Conservation (phyloP, 139 green algal genomes). For the Yamagishiella unicocca region DNA sequence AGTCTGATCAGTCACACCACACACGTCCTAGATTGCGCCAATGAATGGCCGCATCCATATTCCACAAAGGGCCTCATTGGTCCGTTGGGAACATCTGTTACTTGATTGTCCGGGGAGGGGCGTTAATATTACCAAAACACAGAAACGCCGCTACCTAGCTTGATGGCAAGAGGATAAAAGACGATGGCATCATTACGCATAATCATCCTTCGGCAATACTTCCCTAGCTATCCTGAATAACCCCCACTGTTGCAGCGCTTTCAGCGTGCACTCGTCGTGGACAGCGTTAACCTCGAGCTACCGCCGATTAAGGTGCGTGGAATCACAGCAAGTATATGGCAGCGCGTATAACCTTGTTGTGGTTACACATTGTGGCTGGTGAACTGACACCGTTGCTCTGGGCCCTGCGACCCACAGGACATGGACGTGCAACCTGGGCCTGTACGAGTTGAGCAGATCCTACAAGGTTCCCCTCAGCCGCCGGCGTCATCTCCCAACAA, state of each 20-base stretch:
- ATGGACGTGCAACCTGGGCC: constrained; percentile 19
- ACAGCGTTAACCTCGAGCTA: constrained; percentile 36
- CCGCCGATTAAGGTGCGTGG: constrained; percentile 25
- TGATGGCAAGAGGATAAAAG: not conserved
- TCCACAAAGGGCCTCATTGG: not conserved
- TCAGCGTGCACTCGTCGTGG: constrained; percentile 9
- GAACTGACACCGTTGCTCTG: too few species aligned
- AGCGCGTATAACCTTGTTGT: too few species aligned
- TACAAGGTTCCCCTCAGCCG: not conserved
- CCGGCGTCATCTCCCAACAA: not conserved
- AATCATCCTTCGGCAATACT: not conserved
- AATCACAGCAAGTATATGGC: too few species aligned
- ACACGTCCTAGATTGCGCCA: not conserved
- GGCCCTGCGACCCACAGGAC: too few species aligned
- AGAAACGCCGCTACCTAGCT: not conserved
- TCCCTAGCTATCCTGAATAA: not conserved
- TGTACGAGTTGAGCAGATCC: constrained; percentile 6
- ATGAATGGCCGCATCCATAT: too few species aligned
- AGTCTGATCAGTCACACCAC: not conserved
- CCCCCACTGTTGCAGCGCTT: not conserved
- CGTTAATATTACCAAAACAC: too few species aligned
- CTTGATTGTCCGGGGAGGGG: not conserved
- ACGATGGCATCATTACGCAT: not conserved
- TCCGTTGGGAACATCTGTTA: not conserved
- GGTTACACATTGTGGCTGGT: too few species aligned